phyloP scores from a whole-genome alignment of 331 rosid genomes.

The Prunus yedoensis region DNA sequence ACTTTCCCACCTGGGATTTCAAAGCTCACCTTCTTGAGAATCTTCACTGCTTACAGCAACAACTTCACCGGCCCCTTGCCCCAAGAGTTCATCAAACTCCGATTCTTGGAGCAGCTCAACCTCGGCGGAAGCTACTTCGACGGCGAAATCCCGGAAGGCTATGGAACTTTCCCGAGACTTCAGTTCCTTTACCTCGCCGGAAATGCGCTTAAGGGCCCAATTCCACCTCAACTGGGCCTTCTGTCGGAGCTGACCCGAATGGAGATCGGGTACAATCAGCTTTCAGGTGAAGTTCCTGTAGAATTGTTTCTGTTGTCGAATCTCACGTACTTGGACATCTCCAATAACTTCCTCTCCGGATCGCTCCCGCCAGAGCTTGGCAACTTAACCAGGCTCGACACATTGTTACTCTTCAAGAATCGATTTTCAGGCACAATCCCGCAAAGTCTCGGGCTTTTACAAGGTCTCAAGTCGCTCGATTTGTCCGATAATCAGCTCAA shows the following conservation, averaged over 20 bases:
- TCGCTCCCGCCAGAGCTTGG: constrained; percentile 56
- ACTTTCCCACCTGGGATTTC: constrained; percentile 86
- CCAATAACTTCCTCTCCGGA: constrained; percentile 58
- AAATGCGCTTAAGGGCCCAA: constrained; percentile 56
- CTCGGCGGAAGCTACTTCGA: constrained; percentile 94
- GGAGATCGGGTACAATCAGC: constrained; percentile 80
- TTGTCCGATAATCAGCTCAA: constrained; percentile 69
- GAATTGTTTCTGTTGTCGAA: constrained; percentile 46
- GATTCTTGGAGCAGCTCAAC: constrained; percentile 71
- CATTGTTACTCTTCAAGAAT: constrained; percentile 59
- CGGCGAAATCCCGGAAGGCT: constrained; percentile 56
- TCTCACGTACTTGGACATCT: constrained; percentile 69
- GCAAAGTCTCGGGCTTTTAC: constrained; percentile 48
- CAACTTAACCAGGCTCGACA: constrained; percentile 63
- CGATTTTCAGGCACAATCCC: constrained; percentile 63
- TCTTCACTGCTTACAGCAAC: constrained; percentile 82
- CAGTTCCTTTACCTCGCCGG: constrained; percentile 65
- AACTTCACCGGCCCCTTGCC: constrained; percentile 73
- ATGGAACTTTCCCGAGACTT: constrained; percentile 59
- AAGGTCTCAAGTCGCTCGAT: constrained; percentile 54
- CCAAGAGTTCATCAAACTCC: constrained; percentile 47
- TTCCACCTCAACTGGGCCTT: constrained; percentile 58
- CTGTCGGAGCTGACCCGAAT: constrained; percentile 56
- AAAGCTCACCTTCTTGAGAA: constrained; percentile 61
- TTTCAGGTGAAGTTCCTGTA: constrained; percentile 61